Evolutionary conservation across 768 basidiomycete genomes (phyloP).

Genomic region (Rhizopogon vinicolor): DNA sequence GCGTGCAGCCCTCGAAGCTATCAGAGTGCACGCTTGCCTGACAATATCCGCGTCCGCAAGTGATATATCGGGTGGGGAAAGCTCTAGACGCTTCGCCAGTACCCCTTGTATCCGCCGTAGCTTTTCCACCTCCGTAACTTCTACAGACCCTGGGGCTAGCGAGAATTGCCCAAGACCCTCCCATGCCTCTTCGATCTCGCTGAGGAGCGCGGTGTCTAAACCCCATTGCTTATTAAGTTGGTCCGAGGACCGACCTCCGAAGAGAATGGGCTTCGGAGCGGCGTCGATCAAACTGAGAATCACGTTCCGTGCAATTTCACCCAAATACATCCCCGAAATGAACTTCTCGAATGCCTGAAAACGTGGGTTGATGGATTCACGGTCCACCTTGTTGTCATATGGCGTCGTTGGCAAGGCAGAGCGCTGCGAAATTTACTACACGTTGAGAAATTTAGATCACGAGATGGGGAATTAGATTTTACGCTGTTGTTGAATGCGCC

Average conservation of each 20-base stretch:
- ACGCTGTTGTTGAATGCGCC: conserved; percentile 96
- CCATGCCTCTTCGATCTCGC: conserved; percentile 78
- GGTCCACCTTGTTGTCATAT: conserved; percentile 89
- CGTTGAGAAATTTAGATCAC: conserved; percentile 1
- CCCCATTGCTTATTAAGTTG: conserved; percentile 89
- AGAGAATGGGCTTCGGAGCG: conserved; percentile 65
- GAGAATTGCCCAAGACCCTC: conserved; percentile 35
- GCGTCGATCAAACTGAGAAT: conserved; percentile 80
- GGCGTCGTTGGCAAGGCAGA: conserved; percentile 81
- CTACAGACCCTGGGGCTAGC: conserved; percentile 6
- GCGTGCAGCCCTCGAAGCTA: conserved; percentile 77
- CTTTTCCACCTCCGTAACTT: conserved; percentile 20
- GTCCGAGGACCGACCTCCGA: conserved; percentile 71
- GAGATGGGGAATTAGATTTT: conserved; percentile 20
- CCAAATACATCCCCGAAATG: conserved; percentile 98
- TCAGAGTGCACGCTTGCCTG: conserved; percentile 71
- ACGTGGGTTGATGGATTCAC: conserved; percentile 89
- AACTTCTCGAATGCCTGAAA: conserved; percentile 97
- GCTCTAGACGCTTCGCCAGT: conserved; percentile 53
- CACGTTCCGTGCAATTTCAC: conserved; percentile 87
- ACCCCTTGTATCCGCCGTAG: conserved; percentile 56
- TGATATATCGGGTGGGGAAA: conserved; percentile 39
- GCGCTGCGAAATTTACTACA: conserved; percentile 41
- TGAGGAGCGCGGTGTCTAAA: conserved; percentile 91
- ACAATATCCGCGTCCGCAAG: conserved; percentile 71